A percentile compares a stretch with the other conserved stretches of the same genome.
Conservation (phyloP, 805 yeast genomes). For the Metschnikowia sp. region DNA sequence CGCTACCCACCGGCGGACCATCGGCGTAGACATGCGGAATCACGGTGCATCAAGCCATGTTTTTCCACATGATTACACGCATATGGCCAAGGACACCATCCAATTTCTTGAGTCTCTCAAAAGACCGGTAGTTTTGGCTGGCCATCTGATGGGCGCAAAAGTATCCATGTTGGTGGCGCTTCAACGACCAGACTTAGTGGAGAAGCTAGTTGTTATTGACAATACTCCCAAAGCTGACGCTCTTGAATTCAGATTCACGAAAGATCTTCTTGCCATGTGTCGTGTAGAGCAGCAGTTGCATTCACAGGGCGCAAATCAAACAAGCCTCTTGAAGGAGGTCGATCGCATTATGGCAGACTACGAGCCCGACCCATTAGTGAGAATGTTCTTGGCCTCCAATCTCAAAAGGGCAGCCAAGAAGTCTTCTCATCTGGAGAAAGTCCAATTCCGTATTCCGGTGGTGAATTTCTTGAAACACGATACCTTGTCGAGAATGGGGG, state of each 20-base stretch:
- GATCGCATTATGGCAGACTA: slow-evolving; percentile 22
- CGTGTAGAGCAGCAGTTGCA: slow-evolving; percentile 25
- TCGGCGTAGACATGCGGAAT: slow-evolving; percentile 50
- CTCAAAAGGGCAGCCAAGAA: slow-evolving; percentile 18
- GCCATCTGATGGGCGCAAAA: slow-evolving; percentile 65
- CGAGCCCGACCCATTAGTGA: slow-evolving; percentile 24
- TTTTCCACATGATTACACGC: slow-evolving; percentile 42
- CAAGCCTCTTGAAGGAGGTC: slow-evolving; percentile 15
- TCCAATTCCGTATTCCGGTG: slow-evolving; percentile 16
- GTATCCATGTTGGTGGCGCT: slow-evolving; percentile 47
- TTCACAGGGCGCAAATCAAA: slow-evolving; percentile 13
- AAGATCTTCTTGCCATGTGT: slow-evolving; percentile 39
- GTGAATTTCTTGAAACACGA: slow-evolving; percentile 14
- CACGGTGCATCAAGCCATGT: slow-evolving; percentile 51
- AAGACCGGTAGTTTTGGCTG: slow-evolving; percentile 29
- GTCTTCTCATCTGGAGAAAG: slow-evolving; percentile 18
- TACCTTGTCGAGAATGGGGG: slow-evolving; percentile 10
- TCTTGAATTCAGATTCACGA: slow-evolving; percentile 32
- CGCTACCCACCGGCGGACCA: slow-evolving; percentile 30
- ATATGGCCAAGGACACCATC: slow-evolving; percentile 43
- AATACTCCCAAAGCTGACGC: slow-evolving; percentile 42
- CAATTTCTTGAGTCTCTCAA: slow-evolving; percentile 27
- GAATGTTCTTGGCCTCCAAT: slow-evolving; percentile 40
- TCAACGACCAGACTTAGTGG: slow-evolving; percentile 35
- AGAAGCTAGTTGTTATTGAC: slow-evolving; percentile 46